Evolutionary conservation across 768 basidiomycete species (phyloP).

Genomic region (Sarcodon sp.): DNA sequence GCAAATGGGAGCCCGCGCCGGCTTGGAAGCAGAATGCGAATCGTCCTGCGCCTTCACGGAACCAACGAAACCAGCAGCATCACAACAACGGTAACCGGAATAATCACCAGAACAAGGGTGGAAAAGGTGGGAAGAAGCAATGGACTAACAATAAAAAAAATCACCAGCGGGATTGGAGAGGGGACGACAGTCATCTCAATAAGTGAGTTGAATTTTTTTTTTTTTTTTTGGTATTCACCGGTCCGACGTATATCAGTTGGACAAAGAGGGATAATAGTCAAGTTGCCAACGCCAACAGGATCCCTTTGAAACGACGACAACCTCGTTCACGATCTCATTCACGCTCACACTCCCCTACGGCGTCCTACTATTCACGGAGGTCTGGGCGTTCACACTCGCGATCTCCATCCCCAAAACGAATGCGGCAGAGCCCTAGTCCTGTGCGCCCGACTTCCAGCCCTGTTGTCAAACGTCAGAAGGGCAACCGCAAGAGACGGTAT

Average conservation of each 20-base stretch:
- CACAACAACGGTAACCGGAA: constrained; percentile 9
- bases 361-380: constrained; percentile 49
- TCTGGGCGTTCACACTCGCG: constrained; percentile 57
- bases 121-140: constrained; percentile 20
- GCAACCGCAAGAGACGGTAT: constrained; percentile 8
- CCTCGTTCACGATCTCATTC: constrained; percentile 37
- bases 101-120: constrained; percentile 18
- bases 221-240: constrained; percentile 4
- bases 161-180: constrained; percentile 28
- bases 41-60: constrained; percentile 19
- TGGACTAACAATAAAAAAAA: constrained; percentile 21
- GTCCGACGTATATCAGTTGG: constrained; percentile 35
- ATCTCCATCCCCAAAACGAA: constrained; percentile 48
- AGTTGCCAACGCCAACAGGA: constrained; percentile 22
- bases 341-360: constrained; percentile 41
- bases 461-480: constrained; percentile 26
- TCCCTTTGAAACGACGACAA: constrained; percentile 28
- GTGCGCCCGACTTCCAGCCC: constrained; percentile 33
- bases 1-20: constrained; percentile 13
- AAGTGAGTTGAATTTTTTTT: constrained; percentile 37
- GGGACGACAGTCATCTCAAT: constrained; percentile 57
- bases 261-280: constrained; percentile 40
- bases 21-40: constrained; percentile 22
- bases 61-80: constrained; percentile 17
- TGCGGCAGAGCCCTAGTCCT: constrained; percentile 39